Conservation (phyloP, 2,329 filamentous ascomycete genomes). For the Fusarium metavorans region DNA sequence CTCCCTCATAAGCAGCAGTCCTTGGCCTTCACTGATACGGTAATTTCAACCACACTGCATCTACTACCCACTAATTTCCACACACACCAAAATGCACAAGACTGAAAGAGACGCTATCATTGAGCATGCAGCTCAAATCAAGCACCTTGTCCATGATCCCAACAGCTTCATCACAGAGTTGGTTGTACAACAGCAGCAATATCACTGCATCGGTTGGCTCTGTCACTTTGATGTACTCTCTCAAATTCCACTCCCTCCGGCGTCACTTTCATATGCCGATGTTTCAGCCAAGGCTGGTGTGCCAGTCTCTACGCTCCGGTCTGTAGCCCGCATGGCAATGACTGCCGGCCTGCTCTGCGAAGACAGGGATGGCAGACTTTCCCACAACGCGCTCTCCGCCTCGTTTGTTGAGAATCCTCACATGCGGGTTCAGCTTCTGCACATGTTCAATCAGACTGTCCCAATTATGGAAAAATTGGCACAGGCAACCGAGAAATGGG, state of each 20-base stretch:
- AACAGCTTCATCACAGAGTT: conserved; percentile 33
- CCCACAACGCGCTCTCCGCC: conserved; percentile 50
- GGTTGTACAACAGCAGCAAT: conserved; percentile 30
- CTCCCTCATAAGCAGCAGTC: not conserved
- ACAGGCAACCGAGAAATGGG: conserved; percentile 45
- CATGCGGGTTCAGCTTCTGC: conserved; percentile 47
- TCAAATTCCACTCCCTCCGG: conserved; percentile 8
- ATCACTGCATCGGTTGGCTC: conserved; percentile 31
- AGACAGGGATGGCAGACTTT: conserved; percentile 41
- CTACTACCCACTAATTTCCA: not conserved
- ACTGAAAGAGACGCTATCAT: conserved; percentile 29
- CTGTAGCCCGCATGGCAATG: conserved; percentile 52
- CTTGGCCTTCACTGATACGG: not conserved
- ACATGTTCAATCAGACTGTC: conserved; percentile 44
- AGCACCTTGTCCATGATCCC: conserved; percentile 26
- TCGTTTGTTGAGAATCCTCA: conserved; percentile 41
- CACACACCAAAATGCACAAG: conserved; percentile 22
- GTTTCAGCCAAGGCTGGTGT: conserved; percentile 17
- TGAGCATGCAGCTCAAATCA: conserved; percentile 26
- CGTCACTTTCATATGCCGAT: conserved; percentile 5
- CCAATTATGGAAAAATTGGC: conserved; percentile 40
- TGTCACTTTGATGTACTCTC: conserved; percentile 29
- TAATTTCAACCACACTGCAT: not conserved
- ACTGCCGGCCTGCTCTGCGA: conserved; percentile 51
- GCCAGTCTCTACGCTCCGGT: conserved; percentile 12